Evolutionary conservation across 208 protist genomes (phyloP).

Genomic region (Leishmania arabica): DNA sequence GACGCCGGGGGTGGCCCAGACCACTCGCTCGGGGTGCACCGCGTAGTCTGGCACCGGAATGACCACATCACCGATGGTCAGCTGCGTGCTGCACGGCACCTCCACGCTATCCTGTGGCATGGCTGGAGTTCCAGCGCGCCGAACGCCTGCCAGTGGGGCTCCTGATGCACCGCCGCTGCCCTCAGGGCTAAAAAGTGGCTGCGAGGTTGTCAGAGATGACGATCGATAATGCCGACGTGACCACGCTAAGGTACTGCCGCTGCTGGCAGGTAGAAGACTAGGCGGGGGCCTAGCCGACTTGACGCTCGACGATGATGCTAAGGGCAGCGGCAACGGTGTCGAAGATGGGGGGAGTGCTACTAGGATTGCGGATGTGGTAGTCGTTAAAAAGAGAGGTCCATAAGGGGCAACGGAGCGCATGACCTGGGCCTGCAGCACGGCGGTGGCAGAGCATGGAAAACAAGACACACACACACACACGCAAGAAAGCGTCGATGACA

Average conservation of each 20-base stretch:
- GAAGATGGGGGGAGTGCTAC: neutral
- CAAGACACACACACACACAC: neutral
- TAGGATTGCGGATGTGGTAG: neutral
- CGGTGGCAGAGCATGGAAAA: constrained; percentile 21
- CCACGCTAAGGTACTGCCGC: neutral
- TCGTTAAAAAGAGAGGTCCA: neutral
- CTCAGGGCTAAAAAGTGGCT: neutral
- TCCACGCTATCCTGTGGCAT: constrained; percentile 20
- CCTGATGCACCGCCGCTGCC: neutral
- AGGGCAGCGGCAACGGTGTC: neutral
- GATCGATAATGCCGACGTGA: constrained; percentile 10
- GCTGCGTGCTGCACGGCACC: constrained; percentile 41
- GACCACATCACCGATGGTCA: constrained; percentile 80
- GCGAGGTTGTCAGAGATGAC: neutral
- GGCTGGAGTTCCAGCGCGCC: neutral
- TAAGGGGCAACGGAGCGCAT: neutral
- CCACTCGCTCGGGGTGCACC: constrained; percentile 65
- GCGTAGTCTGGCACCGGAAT: constrained; percentile 62
- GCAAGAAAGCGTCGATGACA: neutral
- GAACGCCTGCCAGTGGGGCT: neutral
- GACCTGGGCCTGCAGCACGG: neutral
- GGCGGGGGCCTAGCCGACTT: neutral
- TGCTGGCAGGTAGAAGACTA: neutral
- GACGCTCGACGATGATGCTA: neutral
- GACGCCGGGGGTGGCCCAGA: constrained; percentile 50